Conservation (phyloP, 2,329 filamentous ascomycete genomes). For the Hypocreales sp. region DNA sequence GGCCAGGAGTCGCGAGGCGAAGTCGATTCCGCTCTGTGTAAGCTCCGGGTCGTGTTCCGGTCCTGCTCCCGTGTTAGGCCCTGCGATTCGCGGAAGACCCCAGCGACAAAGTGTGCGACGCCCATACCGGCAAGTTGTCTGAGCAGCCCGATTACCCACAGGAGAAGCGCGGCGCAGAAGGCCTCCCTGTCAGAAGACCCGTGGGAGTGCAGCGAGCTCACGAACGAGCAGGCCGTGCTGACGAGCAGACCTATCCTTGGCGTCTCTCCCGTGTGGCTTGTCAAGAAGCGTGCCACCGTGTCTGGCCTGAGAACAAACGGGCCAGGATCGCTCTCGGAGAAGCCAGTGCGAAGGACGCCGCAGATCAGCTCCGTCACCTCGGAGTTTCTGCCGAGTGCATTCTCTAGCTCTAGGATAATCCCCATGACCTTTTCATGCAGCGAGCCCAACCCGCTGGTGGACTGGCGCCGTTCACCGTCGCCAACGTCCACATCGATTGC, state of each 20-base stretch:
- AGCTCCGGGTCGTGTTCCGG: constrained; percentile 60
- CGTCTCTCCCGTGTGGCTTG: constrained; percentile 40
- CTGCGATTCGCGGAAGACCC: no score
- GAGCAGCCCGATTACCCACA: constrained; percentile 48
- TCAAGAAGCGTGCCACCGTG: constrained; percentile 51
- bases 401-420: constrained; percentile 30
- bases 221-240: constrained; percentile 55
- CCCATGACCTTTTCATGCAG: constrained; percentile 31
- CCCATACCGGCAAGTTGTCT: constrained; percentile 40
- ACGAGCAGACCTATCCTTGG: constrained; percentile 55
- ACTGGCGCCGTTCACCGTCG: constrained; percentile 2
- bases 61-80: no score
- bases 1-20: constrained; percentile 47
- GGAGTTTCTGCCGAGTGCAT: constrained; percentile 38
- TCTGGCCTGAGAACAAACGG: constrained; percentile 61
- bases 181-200: constrained; percentile 25
- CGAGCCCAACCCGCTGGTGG: constrained; percentile 8
- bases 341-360: constrained; percentile 55
- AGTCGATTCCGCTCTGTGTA: constrained; percentile 58
- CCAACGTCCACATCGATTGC: constrained; percentile 51
- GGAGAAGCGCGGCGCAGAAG: constrained; percentile 36
- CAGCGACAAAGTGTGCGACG: background rate
- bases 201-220: constrained; percentile 39
- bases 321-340: constrained; percentile 57
- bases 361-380: constrained; percentile 62